Conservation (phyloP, 768 basidiomycete species). For the Lactifluus subvellereus region DNA sequence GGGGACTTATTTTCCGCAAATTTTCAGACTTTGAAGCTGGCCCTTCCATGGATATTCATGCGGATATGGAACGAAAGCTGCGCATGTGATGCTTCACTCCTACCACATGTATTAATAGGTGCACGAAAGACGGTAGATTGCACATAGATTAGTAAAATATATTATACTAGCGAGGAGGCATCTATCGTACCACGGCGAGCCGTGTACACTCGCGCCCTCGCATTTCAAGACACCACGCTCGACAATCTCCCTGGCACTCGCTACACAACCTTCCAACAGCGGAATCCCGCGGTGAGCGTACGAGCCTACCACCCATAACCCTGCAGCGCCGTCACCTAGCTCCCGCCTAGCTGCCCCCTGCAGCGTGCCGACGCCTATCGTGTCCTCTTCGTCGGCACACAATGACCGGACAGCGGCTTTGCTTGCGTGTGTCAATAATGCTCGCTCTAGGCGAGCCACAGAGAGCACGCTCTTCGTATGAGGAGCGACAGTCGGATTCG, state of each 20-base stretch:
- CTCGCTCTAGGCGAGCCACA: conserved; percentile 57
- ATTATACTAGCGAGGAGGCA: background rate
- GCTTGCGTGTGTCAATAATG: conserved; percentile 45
- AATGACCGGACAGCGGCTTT: conserved; percentile 48
- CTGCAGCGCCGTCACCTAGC: conserved; percentile 34
- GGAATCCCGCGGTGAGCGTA: conserved; percentile 71
- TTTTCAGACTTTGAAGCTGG: conserved; percentile 30
- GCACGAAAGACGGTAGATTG: background rate
- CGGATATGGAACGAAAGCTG: conserved; percentile 45
- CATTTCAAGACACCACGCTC: conserved; percentile 27
- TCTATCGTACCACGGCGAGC: conserved; percentile 15
- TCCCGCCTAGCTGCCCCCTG: conserved; percentile 43
- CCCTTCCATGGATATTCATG: conserved; percentile 39
- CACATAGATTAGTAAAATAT: background rate
- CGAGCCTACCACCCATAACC: conserved; percentile 67
- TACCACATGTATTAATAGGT: background rate
- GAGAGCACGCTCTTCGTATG: conserved; percentile 45
- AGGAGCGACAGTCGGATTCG: conserved; percentile 61
- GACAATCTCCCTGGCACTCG: conserved; percentile 56
- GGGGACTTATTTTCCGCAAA: background rate
- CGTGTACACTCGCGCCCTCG: conserved; percentile 23
- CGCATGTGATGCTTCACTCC: conserved; percentile 30
- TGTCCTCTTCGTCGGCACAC: conserved; percentile 27
- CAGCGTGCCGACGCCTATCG: conserved; percentile 39
- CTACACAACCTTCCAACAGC: conserved; percentile 73